Evolutionary conservation across 768 basidiomycete species (phyloP).

Genomic region (Lentinus brumalis): DNA sequence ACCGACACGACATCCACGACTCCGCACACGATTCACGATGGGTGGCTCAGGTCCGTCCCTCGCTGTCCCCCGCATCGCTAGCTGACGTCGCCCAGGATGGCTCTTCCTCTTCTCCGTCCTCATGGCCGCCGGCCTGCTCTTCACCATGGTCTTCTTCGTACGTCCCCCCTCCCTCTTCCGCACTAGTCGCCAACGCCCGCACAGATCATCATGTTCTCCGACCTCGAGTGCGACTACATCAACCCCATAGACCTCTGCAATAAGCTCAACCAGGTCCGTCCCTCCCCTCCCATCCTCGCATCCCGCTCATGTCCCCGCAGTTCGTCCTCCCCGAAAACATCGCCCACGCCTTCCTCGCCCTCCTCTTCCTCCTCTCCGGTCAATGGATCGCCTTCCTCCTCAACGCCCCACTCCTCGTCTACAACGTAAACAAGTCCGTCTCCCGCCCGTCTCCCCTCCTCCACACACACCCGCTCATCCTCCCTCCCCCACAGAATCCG

Average conservation of each 20-base stretch:
- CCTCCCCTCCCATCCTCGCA: neutral
- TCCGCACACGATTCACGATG: slow-evolving; percentile 7
- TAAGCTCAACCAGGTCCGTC: slow-evolving; percentile 91
- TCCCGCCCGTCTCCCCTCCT: neutral
- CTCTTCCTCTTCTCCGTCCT: slow-evolving; percentile 96
- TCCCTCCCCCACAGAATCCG: slow-evolving; percentile 64
- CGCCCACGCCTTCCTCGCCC: slow-evolving; percentile 88
- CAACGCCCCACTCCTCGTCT: slow-evolving; percentile 86
- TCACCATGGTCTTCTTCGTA: slow-evolving; percentile 99
- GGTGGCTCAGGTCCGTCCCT: slow-evolving; percentile 14
- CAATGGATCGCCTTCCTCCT: slow-evolving; percentile 94
- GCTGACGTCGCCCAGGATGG: slow-evolving; percentile 64
- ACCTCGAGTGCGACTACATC: slow-evolving; percentile 99
- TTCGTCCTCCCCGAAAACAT: slow-evolving; percentile 97
- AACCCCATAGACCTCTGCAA: slow-evolving; percentile 99
- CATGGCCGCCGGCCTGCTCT: slow-evolving; percentile 90
- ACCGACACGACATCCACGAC: neutral
- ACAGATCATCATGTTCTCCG: slow-evolving; percentile 99
- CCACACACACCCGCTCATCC: neutral
- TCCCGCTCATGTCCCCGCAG: slow-evolving; percentile 43
- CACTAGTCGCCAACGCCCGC: neutral
- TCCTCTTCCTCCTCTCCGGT: slow-evolving; percentile 90
- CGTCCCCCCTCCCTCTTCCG: slow-evolving; percentile 38
- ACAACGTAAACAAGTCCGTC: slow-evolving; percentile 92
- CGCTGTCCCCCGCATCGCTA: neutral